phyloP scores from a whole-genome alignment of 441 rosid species.

The Adansonia madagascariensis region DNA sequence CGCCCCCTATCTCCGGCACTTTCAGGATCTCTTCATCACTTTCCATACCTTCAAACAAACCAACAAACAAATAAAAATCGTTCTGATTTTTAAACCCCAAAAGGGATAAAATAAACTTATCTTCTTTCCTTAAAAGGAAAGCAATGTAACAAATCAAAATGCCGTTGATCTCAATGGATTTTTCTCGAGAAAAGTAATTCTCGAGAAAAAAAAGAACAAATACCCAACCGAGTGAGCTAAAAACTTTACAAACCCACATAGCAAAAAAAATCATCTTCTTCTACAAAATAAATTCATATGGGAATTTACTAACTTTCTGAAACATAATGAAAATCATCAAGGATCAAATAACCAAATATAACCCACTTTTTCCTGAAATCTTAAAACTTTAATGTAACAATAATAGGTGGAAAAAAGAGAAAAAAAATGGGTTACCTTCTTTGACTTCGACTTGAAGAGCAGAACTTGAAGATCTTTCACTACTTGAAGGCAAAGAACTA shows the following conservation, averaged over 20 bases:
- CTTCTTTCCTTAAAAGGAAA: neutral
- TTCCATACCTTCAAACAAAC: constrained; percentile 81
- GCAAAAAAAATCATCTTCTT: neutral
- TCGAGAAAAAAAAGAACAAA: constrained; percentile 10
- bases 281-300: neutral
- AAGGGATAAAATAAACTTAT: neutral
- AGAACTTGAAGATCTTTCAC: constrained; percentile 56
- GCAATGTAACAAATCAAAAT: constrained; percentile 21
- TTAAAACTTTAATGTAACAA: neutral
- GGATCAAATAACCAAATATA: neutral
- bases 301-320: neutral
- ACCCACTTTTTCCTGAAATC: neutral
- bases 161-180: constrained; percentile 34
- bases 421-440: constrained; percentile 54
- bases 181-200: neutral
- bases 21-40: constrained; percentile 96
- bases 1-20: constrained; percentile 88
- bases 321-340: neutral
- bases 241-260: neutral
- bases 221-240: constrained; percentile 33
- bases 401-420: neutral
- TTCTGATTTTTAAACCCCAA: neutral
- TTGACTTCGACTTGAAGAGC: constrained; percentile 37
- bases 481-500: constrained; percentile 81
- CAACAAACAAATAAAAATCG: neutral